A percentile compares a stretch with the other conserved stretches of the same genome.
Conservation (phyloP, 2,329 filamentous ascomycete species). For the Microsporum audouinii region DNA sequence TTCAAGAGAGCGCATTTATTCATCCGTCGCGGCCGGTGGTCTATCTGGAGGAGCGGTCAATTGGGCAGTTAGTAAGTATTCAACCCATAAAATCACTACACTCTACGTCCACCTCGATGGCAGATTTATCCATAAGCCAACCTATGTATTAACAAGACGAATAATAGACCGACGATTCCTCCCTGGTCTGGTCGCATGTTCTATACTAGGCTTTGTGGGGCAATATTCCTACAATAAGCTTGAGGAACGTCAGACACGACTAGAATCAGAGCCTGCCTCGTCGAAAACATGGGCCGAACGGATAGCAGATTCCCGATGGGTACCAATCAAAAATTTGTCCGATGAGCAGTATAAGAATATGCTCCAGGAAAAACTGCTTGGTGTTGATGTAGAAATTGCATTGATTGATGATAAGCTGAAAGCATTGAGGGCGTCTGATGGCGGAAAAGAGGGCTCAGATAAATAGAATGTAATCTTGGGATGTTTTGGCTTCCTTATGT, state of each 20-base stretch:
- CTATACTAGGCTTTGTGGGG: conserved; percentile 45
- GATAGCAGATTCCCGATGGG: conserved; percentile 54
- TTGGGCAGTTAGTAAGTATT: conserved; percentile 40
- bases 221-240: conserved; percentile 46
- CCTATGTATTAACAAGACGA: conserved; percentile 19
- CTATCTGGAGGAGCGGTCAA: conserved; percentile 51
- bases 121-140: background rate
- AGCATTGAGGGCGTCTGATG: conserved; percentile 31
- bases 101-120: background rate
- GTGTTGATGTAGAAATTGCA: conserved; percentile 64
- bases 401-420: conserved; percentile 65
- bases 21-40: conserved; percentile 59
- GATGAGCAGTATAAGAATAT: conserved; percentile 63
- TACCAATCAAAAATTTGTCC: conserved; percentile 56
- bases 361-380: conserved; percentile 58
- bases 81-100: background rate
- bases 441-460: background rate
- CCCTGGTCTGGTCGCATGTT: conserved; percentile 50
- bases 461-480: background rate
- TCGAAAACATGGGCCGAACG: conserved; percentile 36
- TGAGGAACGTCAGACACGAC: conserved; percentile 33
- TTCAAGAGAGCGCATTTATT: conserved; percentile 49
- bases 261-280: conserved; percentile 24
- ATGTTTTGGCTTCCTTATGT: background rate
- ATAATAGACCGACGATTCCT: conserved; percentile 44